Base-by-base conservation (phyloP, 495 filamentous ascomycete genomes). In the Lasiosphaeria miniovina region DNA sequence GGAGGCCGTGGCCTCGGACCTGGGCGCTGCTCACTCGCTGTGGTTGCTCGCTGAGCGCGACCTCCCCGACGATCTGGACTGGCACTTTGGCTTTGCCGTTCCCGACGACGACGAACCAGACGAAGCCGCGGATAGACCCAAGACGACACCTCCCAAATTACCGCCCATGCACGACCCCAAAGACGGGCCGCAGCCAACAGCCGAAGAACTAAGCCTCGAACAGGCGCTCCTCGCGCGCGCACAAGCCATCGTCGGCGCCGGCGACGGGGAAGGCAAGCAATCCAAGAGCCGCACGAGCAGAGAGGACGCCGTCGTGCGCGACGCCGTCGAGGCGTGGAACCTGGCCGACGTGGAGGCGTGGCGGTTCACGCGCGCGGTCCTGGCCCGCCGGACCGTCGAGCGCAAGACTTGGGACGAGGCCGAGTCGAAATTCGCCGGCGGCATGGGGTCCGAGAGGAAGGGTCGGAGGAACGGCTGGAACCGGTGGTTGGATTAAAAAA, bases 261-360 rank as follows among this genome's bases (percentile, higher is more conserved):
- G 50, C 24, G 24, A 24, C 24, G 24, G 24, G 24, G 24, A 24
- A 24, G 24, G 24, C 24, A 24, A 24, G 24, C 24, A 24, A 24
- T 24, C 24, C 24, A 24, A 24, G 24, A 24, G 24, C 24, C 24
- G 24, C 49, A 61, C 58, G 41, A 66, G 64, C 63, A 54, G 58
- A 67, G 50, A 68, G 45, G 43, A 70, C 66, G 52, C 60, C 62
- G 40, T 66, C 7, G 71, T 91, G 35, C 78, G 81, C 45, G 79
- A 80, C 31, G 84, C 87, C 45, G 81, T 89, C 15, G 94, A 97
- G 79, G 88, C 89, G 61, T 98, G 94, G 94, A 96, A 93, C 72
- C 63, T 96, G 63, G 92, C 90, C 5, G 91, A 96, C 72, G 88
- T 90, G 8, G 94, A 98, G 75, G 90, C 88, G 3, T 98, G 94